A percentile compares a stretch with the other conserved stretches of the same genome.
phyloP scores from a whole-genome alignment of 257 asterid species.

The Paraleonurus japonicus region DNA sequence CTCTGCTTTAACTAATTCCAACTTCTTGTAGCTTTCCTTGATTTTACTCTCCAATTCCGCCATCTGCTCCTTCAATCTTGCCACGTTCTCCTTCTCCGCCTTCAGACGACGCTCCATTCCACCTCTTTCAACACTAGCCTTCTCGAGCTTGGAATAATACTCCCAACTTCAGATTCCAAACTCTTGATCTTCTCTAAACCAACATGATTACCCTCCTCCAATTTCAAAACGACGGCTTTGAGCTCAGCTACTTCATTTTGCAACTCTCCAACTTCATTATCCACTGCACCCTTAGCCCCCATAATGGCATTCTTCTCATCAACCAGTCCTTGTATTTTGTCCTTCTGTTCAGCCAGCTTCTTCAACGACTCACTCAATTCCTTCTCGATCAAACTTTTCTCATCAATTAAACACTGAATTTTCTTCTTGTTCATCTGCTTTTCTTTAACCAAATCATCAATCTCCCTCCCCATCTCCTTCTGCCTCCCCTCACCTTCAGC shows the following conservation, averaged over 20 bases:
- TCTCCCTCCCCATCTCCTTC: slow-evolving; percentile 45
- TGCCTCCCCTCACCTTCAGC: slow-evolving; percentile 48
- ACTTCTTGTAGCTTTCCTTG: slow-evolving; percentile 25
- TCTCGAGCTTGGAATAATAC: slow-evolving; percentile 35
- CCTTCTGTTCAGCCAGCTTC: slow-evolving; percentile 36
- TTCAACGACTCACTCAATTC: slow-evolving; percentile 37
- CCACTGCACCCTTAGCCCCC: slow-evolving; percentile 42
- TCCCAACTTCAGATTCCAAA: slow-evolving; percentile 47
- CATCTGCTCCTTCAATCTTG: slow-evolving; percentile 38
- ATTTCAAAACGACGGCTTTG: slow-evolving; percentile 28
- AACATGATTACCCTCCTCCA: slow-evolving; percentile 35
- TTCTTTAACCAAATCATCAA: slow-evolving; percentile 44
- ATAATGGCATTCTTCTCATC: slow-evolving; percentile 41
- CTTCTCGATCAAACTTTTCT: slow-evolving; percentile 43
- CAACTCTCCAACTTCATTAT: slow-evolving; percentile 42
- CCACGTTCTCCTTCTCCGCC: slow-evolving; percentile 42
- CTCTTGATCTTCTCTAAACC: slow-evolving; percentile 33
- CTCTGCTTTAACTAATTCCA: slow-evolving; percentile 43
- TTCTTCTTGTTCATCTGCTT: slow-evolving; percentile 39
- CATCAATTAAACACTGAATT: slow-evolving; percentile 41
- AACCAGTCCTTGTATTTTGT: slow-evolving; percentile 32
- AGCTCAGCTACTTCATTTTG: slow-evolving; percentile 42
- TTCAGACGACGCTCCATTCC: slow-evolving; percentile 28
- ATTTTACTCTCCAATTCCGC: slow-evolving; percentile 44
- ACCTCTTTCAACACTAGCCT: slow-evolving; percentile 43